phyloP scores from a whole-genome alignment of 2,329 filamentous ascomycete species.

The Teratosphaeria viscida region DNA sequence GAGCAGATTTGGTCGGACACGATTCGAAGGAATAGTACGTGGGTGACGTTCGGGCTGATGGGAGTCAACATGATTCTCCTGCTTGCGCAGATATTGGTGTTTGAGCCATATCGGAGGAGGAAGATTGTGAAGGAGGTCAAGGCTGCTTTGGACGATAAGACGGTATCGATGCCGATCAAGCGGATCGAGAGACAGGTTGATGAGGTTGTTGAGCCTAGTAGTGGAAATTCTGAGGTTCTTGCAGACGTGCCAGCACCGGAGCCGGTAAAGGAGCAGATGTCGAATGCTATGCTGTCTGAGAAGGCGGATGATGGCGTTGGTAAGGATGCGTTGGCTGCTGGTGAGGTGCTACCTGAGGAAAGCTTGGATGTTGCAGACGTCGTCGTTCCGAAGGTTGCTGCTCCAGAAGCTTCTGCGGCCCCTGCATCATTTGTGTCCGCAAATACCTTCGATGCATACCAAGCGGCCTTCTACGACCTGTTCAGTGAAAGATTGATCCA shows the following conservation, averaged over 20 bases:
- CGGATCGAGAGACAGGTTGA: constrained; percentile 16
- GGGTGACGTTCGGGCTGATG: constrained; percentile 98
- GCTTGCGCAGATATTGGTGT: constrained; percentile 58
- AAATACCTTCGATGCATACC: constrained; percentile 2
- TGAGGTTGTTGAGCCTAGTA: constrained; percentile 11
- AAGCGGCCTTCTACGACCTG: constrained; percentile 18
- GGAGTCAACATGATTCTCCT: constrained; percentile 88
- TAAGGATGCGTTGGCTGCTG: constrained; percentile 7
- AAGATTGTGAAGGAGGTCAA: constrained; percentile 70
- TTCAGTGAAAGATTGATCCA: constrained; percentile 36
- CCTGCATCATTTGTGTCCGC: not conserved
- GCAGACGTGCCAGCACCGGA: not conserved
- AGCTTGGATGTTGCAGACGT: constrained; percentile 7
- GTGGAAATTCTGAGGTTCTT: not conserved
- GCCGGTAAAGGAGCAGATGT: not conserved
- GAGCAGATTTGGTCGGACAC: constrained; percentile 99
- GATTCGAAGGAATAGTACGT: constrained; percentile 89
- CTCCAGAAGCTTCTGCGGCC: not conserved
- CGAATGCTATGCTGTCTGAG: not conserved
- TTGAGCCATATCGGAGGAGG: constrained; percentile 82
- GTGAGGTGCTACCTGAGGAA: constrained; percentile 17
- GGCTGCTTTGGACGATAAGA: constrained; percentile 59
- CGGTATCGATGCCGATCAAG: constrained; percentile 26
- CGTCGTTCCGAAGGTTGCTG: not conserved
- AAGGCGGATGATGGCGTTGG: constrained; percentile 4